Evolutionary conservation across 106 monocot genomes (phyloP), one percentile per base, ranked within the genome.

Genomic region (Dendrobium catenatum): DNA sequence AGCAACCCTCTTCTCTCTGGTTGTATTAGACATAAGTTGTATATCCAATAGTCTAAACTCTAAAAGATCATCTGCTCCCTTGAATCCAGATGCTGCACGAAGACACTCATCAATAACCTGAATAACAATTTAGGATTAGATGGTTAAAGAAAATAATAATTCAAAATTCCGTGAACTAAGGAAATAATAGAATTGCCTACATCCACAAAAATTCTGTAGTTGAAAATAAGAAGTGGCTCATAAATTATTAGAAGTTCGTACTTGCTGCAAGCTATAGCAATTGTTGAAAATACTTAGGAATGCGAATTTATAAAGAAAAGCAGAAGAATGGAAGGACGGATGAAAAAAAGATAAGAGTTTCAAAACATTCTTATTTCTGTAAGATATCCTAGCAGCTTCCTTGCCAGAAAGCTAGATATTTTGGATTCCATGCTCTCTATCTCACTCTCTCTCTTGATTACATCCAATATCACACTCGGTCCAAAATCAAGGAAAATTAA

Each of bases 41-140:
- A 88, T 85, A 86, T 98, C 98, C 49, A 81, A 73, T 72, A 91
- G 86, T 89, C 85, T 90, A 27, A 55, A 84, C 59, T 99, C 99
- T 78, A 84, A 76, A 43, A 84, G 86, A 73, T 90, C 92, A 88
- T 93, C 99, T 42, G 89, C 81, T 79, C 99, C 99, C 85, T 84
- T 89, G 82, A 95, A 99, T 67, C 99, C 99, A 89, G 91, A 99
- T 81, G 80, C 86, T 84, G 91, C 95, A 89, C 99, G 95, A 78
- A 99, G 93, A 77, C 87, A 87, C 87, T 90, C 93, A 87, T 99
- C 99, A 79, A 99, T 85, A 80, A 91, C 91, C 99, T 99, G 79
- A 85, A 84, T 59, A 19, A 88, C 22, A 84, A 70, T 33, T 43
- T 20, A 55, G 40, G 72, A 61, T 77, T 46, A 75, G 78, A 82